These are phyloP conservation scores for Colletotrichum australisinense DNA, from an alignment of 2,329 filamentous ascomycete genomes.

Conservation along the genomic window DNA sequence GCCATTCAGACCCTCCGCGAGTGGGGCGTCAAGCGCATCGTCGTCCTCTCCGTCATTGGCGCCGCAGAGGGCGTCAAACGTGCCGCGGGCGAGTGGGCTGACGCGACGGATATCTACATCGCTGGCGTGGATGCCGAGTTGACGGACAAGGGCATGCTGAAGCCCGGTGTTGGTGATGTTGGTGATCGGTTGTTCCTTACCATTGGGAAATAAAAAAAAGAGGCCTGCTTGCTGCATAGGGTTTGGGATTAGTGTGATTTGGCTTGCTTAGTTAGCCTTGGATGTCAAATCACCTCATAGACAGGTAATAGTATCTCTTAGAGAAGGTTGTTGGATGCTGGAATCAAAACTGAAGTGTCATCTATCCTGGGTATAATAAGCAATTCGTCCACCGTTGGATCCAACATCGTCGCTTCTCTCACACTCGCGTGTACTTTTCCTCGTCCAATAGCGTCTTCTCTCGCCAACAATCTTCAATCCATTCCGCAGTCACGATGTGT, in stretches of 20 bases:
- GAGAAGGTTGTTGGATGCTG: slow-evolving; percentile 2
- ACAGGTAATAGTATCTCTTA: slow-evolving; percentile 9
- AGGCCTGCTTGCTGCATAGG: too few species aligned
- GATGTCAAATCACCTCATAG: neutral
- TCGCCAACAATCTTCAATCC: slow-evolving; percentile 85
- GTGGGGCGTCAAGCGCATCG: slow-evolving; percentile 87
- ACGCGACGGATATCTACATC: slow-evolving; percentile 82
- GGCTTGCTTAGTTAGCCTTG: neutral
- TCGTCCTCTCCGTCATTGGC: slow-evolving; percentile 81
- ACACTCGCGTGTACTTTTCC: slow-evolving; percentile 63
- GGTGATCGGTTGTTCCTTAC: slow-evolving; percentile 92
- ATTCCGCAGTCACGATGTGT: slow-evolving; percentile 74
- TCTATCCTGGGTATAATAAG: neutral
- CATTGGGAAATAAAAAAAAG: slow-evolving; percentile 75
- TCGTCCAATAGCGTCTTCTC: slow-evolving; percentile 85
- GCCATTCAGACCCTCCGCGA: slow-evolving; percentile 90
- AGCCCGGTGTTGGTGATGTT: slow-evolving; percentile 89
- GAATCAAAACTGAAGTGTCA: slow-evolving; percentile 17
- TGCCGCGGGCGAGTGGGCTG: slow-evolving; percentile 83
- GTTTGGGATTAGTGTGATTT: too few species aligned
- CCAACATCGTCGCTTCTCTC: slow-evolving; percentile 17
- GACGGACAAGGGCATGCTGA: slow-evolving; percentile 87
- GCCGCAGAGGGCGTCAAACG: slow-evolving; percentile 76
- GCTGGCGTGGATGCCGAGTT: slow-evolving; percentile 82
- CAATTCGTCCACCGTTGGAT: neutral